Percentiles rank a stretch among this genome's conserved stretches.
Conservation (phyloP, 2,329 filamentous ascomycete genomes). For the Raffaelea ambrosiae region DNA sequence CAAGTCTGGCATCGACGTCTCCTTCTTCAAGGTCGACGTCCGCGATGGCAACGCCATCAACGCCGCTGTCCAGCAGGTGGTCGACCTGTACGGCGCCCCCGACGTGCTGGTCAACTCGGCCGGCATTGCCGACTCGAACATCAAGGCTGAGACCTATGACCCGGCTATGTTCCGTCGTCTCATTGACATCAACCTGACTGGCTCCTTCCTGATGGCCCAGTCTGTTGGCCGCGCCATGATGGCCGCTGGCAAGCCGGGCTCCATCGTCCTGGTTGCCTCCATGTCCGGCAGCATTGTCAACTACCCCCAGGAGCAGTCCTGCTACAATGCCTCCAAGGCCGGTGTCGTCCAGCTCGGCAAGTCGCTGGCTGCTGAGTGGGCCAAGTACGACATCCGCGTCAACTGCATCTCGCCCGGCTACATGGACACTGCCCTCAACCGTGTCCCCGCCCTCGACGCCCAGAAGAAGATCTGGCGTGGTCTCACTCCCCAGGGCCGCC, state of each 20-base stretch:
- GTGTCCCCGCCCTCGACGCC: slow-evolving; percentile 66
- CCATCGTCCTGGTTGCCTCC: slow-evolving; percentile 67
- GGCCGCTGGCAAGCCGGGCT: slow-evolving; percentile 59
- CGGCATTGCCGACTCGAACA: slow-evolving; percentile 76
- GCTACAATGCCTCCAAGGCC: slow-evolving; percentile 80
- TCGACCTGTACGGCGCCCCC: slow-evolving; percentile 57
- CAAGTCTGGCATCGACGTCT: slow-evolving; percentile 64
- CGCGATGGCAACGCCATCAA: slow-evolving; percentile 63
- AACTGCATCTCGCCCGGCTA: slow-evolving; percentile 81
- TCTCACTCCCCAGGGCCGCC: slow-evolving; percentile 63
- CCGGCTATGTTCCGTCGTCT: slow-evolving; percentile 68
- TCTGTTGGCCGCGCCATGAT: slow-evolving; percentile 68
- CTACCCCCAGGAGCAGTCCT: slow-evolving; percentile 75
- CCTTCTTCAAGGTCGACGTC: slow-evolving; percentile 73
- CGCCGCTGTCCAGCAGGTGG: slow-evolving; percentile 58
- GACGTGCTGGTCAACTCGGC: slow-evolving; percentile 75
- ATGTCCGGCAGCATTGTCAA: slow-evolving; percentile 83
- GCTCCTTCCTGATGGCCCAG: slow-evolving; percentile 70
- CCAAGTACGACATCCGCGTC: slow-evolving; percentile 70
- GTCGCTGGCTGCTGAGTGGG: slow-evolving; percentile 78
- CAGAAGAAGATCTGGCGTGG: slow-evolving; percentile 77
- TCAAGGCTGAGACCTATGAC: slow-evolving; percentile 72
- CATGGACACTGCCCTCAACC: slow-evolving; percentile 79
- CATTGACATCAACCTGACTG: slow-evolving; percentile 75
- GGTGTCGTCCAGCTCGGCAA: slow-evolving; percentile 71